Base-by-base conservation (phyloP, 75 land plant genomes). In the Azolla pinnata region DNA sequence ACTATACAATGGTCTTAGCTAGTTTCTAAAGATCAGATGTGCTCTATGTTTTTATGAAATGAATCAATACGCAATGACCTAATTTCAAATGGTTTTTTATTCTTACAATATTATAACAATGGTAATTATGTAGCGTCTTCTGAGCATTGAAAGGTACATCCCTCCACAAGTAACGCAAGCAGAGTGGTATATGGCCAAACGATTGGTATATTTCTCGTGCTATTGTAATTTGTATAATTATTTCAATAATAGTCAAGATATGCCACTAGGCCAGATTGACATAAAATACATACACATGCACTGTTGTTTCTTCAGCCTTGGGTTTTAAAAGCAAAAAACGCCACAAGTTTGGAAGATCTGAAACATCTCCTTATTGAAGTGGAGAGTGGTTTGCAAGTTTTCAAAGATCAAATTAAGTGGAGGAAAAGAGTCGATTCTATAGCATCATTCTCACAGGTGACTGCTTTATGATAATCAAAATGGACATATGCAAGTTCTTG, bases 311-410 rank as follows among this genome's bases (percentile, higher is more conserved):
- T 52, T 52, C 29, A 52, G 54, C 54, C 54, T 3, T 52, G 54
- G 54, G 54, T 52, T 1, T 14, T 52, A 14, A 23, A 25, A 52
- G 54, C 54, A 52, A 52, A 52, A 27, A 52, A 52, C 27, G 54
- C 54, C 2, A 52, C 27, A 29, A 52, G 29, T 24, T 26, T 52
- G 3, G 29, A 52, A 12, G 54, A 52, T 25, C 2, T 52, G 24
- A 52, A 52, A 27, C 54, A 52, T 12, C 54, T 52, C 10, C 54
- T 52, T 26, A 27, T 52, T 23, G 54, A 52, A 19, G 12, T 52
- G 14, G 54, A 52, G 10, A 27, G 25, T 52, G 54, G 54, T 14
- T 2, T 52, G 1, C 29, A 52, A 24, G 27, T 52, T 12, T 52
- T 52, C 29, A 23, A 52, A 12, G 28, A 52, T 52, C 29, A 23